phyloP scores from a whole-genome alignment of 306 rosid species.

The Cyamopsis tetragonoloba region DNA sequence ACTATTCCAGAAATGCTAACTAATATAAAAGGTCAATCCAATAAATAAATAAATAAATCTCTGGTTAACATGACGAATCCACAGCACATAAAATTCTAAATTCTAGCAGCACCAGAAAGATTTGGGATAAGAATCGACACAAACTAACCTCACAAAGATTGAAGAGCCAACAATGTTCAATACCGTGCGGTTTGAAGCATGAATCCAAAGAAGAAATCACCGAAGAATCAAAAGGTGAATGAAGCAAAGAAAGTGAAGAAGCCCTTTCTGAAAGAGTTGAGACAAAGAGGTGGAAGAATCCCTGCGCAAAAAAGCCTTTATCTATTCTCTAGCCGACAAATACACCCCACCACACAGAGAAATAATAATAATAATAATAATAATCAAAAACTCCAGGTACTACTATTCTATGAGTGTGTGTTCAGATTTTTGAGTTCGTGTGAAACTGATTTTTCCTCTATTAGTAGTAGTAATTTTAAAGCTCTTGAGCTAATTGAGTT shows the following conservation, averaged over 20 bases:
- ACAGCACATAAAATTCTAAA: conserved; percentile 10
- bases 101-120: not conserved
- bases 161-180: not conserved
- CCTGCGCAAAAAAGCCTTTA: conserved; percentile 9
- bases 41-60: not conserved
- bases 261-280: not conserved
- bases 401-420: too few relatives aligned
- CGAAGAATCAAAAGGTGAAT: not conserved
- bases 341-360: conserved; percentile 8
- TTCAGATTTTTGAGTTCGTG: too few relatives aligned
- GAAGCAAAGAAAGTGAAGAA: conserved; percentile 3
- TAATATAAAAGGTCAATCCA: not conserved
- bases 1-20: not conserved
- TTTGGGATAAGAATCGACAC: not conserved
- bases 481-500: too few relatives aligned
- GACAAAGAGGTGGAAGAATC: conserved; percentile 13
- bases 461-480: too few relatives aligned
- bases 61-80: not conserved
- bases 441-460: too few relatives aligned
- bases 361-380: too few relatives aligned
- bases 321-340: conserved; percentile 29
- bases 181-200: conserved; percentile 2
- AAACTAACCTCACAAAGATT: conserved; percentile 31
- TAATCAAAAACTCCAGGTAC: conserved; percentile 15
- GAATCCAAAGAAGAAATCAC: conserved; percentile 9